Conservation (phyloP, 106 monocot species). For the Dendrobium huoshanense region DNA sequence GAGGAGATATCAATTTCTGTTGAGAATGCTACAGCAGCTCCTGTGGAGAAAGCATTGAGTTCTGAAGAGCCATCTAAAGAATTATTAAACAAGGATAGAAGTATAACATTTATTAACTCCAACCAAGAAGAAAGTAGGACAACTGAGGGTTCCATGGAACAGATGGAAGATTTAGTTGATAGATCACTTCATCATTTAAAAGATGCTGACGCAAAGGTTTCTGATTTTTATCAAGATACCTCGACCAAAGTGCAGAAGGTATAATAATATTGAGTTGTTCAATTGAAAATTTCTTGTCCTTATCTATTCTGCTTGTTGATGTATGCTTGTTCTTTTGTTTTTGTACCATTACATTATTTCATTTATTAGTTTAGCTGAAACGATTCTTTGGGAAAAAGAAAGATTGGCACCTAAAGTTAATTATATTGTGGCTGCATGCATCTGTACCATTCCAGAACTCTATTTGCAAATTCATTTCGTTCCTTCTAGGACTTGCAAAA, state of each 20-base stretch:
- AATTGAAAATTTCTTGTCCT: background rate
- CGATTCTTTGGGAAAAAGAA: background rate
- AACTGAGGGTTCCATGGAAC: slow-evolving; percentile 12
- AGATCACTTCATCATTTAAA: slow-evolving; percentile 7
- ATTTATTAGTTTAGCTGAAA: background rate
- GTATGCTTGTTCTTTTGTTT: background rate
- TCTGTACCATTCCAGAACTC: background rate
- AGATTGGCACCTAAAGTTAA: background rate
- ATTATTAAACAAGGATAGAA: slow-evolving; percentile 1
- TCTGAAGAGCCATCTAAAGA: slow-evolving; percentile 15
- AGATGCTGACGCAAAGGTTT: slow-evolving; percentile 5
- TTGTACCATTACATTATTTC: background rate
- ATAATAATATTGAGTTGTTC: background rate
- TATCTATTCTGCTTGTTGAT: background rate
- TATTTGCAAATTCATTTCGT: background rate
- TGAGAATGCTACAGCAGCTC: slow-evolving; percentile 5
- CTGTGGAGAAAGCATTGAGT: slow-evolving; percentile 20
- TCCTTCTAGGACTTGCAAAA: background rate
- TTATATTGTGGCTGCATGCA: background rate
- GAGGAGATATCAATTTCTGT: slow-evolving; percentile 13
- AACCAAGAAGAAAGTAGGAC: slow-evolving; percentile 7
- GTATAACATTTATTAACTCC: background rate
- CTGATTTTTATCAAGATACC: slow-evolving; percentile 4
- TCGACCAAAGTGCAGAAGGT: slow-evolving; percentile 23
- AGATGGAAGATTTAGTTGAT: slow-evolving; percentile 10